phyloP scores from a whole-genome alignment of 305 asterid genomes.

The Fraxinus greggii region DNA sequence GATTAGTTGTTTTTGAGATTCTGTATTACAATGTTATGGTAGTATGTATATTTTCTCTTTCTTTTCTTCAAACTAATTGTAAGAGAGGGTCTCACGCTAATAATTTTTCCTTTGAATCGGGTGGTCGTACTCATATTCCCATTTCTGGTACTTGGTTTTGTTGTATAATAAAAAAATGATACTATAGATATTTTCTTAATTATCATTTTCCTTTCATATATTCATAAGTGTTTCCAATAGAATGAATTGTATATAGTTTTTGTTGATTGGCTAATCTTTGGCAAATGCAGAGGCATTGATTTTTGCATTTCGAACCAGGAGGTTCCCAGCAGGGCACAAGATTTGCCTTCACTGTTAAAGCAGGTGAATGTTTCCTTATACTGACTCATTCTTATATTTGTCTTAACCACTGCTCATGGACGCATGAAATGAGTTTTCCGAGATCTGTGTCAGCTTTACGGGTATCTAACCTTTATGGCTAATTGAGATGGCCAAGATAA shows the following conservation, averaged over 20 bases:
- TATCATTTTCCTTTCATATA: neutral
- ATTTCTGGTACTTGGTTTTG: neutral
- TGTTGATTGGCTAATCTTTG: neutral
- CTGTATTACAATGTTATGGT: slow-evolving; percentile 9
- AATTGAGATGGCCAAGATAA: slow-evolving; percentile 10
- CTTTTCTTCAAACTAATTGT: neutral
- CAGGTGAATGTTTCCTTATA: slow-evolving; percentile 45
- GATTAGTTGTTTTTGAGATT: slow-evolving; percentile 17
- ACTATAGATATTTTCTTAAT: neutral
- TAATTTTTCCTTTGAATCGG: neutral
- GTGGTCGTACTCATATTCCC: neutral
- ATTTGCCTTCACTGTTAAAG: slow-evolving; percentile 63
- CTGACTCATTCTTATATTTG: neutral
- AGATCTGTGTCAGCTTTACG: slow-evolving; percentile 10
- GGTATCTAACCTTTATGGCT: slow-evolving; percentile 3
- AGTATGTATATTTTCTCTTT: neutral
- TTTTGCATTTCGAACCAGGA: slow-evolving; percentile 61
- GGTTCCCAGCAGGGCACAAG: slow-evolving; percentile 50
- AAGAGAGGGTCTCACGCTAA: slow-evolving; percentile 4
- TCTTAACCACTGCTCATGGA: neutral
- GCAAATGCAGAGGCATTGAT: slow-evolving; percentile 74
- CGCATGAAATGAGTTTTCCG: neutral
- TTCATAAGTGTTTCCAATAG: slow-evolving; percentile 1
- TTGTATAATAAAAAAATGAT: slow-evolving; percentile 10
- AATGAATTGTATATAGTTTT: slow-evolving; percentile 15